These are phyloP conservation scores for Saprolegnia parasitica DNA, from an alignment of 352 stramenopile genomes.

Conservation along the genomic window DNA sequence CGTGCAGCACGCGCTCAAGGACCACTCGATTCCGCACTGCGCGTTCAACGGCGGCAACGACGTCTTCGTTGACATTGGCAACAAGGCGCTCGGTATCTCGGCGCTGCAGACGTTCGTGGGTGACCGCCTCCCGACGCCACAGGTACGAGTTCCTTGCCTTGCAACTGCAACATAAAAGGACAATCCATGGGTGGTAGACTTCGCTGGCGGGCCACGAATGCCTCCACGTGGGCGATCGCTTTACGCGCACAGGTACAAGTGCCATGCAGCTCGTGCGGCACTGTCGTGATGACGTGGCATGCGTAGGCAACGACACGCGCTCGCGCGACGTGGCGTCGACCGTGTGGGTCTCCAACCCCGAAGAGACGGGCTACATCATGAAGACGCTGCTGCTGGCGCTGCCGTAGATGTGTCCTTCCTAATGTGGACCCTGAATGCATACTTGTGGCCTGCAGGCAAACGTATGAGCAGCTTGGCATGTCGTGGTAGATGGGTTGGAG, in stretches of 20 bases:
- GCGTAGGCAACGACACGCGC: slow-evolving; percentile 91
- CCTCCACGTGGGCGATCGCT: slow-evolving; percentile 94
- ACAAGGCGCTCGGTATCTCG: slow-evolving; percentile 92
- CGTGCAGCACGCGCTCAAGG: slow-evolving; percentile 82
- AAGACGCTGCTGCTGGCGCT: slow-evolving; percentile 89
- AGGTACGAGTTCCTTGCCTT: too few species aligned
- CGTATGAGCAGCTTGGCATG: too few species aligned
- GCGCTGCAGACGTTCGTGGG: slow-evolving; percentile 87
- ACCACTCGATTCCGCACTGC: slow-evolving; percentile 87
- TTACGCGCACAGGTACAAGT: slow-evolving; percentile 52
- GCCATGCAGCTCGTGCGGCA: not conserved
- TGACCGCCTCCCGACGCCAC: slow-evolving; percentile 66
- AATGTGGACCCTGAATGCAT: too few species aligned
- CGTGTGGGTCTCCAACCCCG: slow-evolving; percentile 93
- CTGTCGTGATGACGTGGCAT: not conserved
- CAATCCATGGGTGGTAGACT: too few species aligned
- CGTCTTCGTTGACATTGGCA: slow-evolving; percentile 95
- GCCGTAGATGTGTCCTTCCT: too few species aligned
- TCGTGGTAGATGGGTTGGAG: too few species aligned
- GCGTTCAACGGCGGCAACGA: slow-evolving; percentile 96
- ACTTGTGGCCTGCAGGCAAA: too few species aligned
- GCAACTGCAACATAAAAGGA: not conserved
- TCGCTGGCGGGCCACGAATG: slow-evolving; percentile 60
- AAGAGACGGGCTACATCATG: slow-evolving; percentile 94
- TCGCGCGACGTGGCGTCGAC: slow-evolving; percentile 88